Conservation (phyloP, 2,329 filamentous ascomycete species). For the Laburnicola sp. region DNA sequence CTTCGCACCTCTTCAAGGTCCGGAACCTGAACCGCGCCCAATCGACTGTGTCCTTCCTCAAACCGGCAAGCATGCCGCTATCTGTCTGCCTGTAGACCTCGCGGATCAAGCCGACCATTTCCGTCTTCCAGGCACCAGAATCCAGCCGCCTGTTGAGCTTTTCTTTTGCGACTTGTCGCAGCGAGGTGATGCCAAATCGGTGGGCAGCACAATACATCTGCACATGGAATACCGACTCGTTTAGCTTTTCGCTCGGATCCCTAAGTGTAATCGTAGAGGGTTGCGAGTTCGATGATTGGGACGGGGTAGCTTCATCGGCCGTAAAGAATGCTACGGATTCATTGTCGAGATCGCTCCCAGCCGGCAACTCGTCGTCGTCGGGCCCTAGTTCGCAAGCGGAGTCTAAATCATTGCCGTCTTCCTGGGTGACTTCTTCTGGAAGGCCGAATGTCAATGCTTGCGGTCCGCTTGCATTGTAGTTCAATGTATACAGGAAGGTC, state of each 20-base stretch:
- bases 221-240: slow-evolving; percentile 15
- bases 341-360: not conserved
- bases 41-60: slow-evolving; percentile 12
- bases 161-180: slow-evolving; percentile 12
- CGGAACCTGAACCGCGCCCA: slow-evolving; percentile 11
- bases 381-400: not conserved
- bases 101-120: slow-evolving; percentile 16
- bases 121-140: slow-evolving; percentile 4
- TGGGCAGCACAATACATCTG: slow-evolving; percentile 14
- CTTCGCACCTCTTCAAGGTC: slow-evolving; percentile 8
- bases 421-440: slow-evolving; percentile 1
- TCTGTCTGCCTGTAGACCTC: slow-evolving; percentile 14
- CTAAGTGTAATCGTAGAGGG: not conserved
- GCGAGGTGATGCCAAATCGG: slow-evolving; percentile 12
- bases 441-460: slow-evolving; percentile 10
- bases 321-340: not conserved
- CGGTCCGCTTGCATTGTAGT: slow-evolving; percentile 12
- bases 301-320: not conserved
- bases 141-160: slow-evolving; percentile 14
- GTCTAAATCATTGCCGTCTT: not conserved
- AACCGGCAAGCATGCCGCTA: not conserved
- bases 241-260: slow-evolving; percentile 8
- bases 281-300: not conserved
- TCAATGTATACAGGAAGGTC: slow-evolving; percentile 19
- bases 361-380: not conserved